Evolutionary conservation across 345 rosid species (phyloP).

Genomic region (Eucalyptus pauciflora): DNA sequence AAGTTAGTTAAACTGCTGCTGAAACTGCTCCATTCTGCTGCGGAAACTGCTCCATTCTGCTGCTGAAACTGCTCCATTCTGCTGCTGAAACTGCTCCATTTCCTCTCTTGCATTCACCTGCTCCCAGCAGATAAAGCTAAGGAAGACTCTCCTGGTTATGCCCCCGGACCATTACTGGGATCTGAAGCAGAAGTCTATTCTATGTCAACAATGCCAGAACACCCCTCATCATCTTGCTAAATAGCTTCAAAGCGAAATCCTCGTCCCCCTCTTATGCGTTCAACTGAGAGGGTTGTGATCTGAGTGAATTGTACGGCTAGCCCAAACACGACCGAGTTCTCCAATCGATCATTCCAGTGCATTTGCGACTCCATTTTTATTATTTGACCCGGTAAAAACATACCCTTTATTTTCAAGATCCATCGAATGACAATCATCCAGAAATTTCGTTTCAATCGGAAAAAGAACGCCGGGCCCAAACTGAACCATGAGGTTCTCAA

Average conservation of each 20-base stretch:
- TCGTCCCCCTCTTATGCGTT: neutral
- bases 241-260: neutral
- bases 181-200: neutral
- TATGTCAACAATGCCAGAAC: neutral
- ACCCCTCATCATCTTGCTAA: neutral
- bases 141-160: neutral
- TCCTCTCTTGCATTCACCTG: neutral
- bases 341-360: neutral
- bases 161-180: neutral
- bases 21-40: neutral
- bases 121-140: neutral
- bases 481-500: neutral
- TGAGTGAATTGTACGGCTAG: neutral
- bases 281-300: too few species aligned
- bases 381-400: neutral
- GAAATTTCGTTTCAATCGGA: neutral
- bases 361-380: neutral
- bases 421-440: rapidly evolving
- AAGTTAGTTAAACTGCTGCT: neutral
- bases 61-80: neutral
- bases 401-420: neutral
- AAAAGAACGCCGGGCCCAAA: neutral
- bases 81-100: neutral
- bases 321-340: neutral
- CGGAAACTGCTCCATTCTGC: too few species aligned